phyloP scores from a whole-genome alignment of 306 rosid species.

The Pueraria montana region DNA sequence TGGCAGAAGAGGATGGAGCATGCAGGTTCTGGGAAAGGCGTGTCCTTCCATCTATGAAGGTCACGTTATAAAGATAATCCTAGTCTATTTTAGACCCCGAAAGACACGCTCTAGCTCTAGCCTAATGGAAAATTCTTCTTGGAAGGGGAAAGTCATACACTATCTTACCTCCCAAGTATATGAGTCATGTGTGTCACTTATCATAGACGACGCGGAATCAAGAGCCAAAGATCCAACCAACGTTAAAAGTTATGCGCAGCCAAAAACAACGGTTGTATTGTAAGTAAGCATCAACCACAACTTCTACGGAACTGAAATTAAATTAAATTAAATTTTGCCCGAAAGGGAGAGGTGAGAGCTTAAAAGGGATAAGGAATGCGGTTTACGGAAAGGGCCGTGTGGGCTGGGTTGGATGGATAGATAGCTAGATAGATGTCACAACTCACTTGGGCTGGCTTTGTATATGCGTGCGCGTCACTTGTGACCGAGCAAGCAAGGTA shows the following conservation, averaged over 20 bases:
- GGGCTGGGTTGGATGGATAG: too few species aligned
- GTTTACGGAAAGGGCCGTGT: constrained; percentile 13
- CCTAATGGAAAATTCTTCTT: constrained; percentile 30
- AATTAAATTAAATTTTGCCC: constrained; percentile 37
- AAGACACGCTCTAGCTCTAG: constrained; percentile 47
- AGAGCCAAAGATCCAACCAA: constrained; percentile 17
- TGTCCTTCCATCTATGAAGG: constrained; percentile 43
- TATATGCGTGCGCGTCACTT: constrained; percentile 48
- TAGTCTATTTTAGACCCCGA: constrained; percentile 36
- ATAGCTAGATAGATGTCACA: constrained; percentile 58
- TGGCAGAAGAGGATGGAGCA: constrained; percentile 39
- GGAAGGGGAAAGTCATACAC: constrained; percentile 17
- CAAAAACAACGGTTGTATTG: not conserved
- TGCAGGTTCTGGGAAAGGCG: constrained; percentile 19
- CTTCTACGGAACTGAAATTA: constrained; percentile 42
- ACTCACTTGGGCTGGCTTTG: too few species aligned
- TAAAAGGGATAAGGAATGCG: constrained; percentile 32
- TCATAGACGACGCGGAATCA: constrained; percentile 24
- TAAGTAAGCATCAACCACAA: not conserved
- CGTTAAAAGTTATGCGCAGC: not conserved
- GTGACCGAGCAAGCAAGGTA: too few species aligned
- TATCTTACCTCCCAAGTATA: constrained; percentile 51
- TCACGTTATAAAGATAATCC: constrained; percentile 35
- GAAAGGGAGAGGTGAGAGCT: not conserved
- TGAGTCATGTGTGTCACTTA: not conserved